Conservation (phyloP, 768 basidiomycete genomes). For the Cystoderma amianthinum region DNA sequence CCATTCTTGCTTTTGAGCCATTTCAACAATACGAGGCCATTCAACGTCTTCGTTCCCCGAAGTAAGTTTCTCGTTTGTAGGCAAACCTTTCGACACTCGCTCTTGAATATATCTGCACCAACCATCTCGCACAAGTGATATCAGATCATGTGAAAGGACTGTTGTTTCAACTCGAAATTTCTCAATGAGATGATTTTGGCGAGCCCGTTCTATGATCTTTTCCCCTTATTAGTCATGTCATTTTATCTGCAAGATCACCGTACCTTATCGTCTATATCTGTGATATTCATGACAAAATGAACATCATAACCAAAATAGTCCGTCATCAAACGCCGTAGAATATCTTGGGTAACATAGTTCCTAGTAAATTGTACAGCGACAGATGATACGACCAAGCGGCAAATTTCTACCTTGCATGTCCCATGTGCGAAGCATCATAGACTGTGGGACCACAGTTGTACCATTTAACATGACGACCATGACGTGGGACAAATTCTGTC, state of each 20-base stretch:
- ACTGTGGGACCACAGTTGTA: constrained; percentile 99
- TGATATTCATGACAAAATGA: constrained; percentile 99
- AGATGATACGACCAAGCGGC: no score
- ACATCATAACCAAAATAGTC: constrained; percentile 98
- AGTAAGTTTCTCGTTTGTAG: constrained; percentile 35
- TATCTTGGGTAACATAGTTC: constrained; percentile 95
- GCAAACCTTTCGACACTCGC: constrained; percentile 60
- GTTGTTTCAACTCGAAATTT: constrained; percentile 49
- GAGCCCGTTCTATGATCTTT: constrained; percentile 90
- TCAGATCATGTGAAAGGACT: constrained; percentile 47
- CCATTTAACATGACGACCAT: constrained; percentile 84
- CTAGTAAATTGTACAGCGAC: constrained; percentile 37
- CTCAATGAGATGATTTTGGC: constrained; percentile 70
- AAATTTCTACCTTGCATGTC: constrained; percentile 87
- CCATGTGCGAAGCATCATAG: constrained; percentile 98
- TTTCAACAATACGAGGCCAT: constrained; percentile 51
- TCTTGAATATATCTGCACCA: constrained; percentile 61
- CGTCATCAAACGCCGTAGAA: constrained; percentile 80
- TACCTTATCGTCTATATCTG: constrained; percentile 99
- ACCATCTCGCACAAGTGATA: constrained; percentile 49
- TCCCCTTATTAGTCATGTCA: no score
- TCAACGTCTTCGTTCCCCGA: constrained; percentile 40
- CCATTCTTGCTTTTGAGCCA: constrained; percentile 52
- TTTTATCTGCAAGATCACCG: no score
- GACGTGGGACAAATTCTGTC: constrained; percentile 70